Percentiles rank a stretch among this genome's conserved stretches.
Evolutionary conservation across 176 grass and related monocot species (phyloP).

Genomic region (Saccharum officinarum): DNA sequence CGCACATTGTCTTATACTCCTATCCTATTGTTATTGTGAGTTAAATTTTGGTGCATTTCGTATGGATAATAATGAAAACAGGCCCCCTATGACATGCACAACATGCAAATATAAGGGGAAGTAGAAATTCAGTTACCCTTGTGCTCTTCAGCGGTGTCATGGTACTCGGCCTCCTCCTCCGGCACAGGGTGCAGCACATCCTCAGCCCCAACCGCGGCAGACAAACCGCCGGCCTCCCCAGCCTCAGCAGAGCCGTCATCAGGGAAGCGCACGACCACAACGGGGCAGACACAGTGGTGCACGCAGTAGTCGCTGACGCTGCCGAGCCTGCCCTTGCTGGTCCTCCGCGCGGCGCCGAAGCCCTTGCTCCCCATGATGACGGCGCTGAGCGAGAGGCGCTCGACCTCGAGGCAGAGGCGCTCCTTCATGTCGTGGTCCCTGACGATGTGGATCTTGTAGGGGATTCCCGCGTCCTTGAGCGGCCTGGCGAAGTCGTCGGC

Average conservation of each 20-base stretch:
- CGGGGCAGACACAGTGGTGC: constrained; percentile 70
- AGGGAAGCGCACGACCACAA: constrained; percentile 83
- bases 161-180: constrained; percentile 83
- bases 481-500: constrained; percentile 77
- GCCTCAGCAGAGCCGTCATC: constrained; percentile 44
- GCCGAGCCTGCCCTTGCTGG: constrained; percentile 77
- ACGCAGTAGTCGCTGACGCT: constrained; percentile 58
- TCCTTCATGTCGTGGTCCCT: constrained; percentile 99
- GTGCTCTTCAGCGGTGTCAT: constrained; percentile 72
- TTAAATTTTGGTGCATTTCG: neutral
- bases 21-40: neutral
- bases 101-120: neutral
- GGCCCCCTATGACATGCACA: neutral
- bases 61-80: neutral
- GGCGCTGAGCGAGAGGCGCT: constrained; percentile 82
- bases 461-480: constrained; percentile 68
- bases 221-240: neutral
- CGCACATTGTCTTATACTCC: too few relatives aligned
- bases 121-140: constrained; percentile 55
- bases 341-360: constrained; percentile 64
- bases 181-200: constrained; percentile 70
- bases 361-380: constrained; percentile 98
- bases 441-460: constrained; percentile 92
- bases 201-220: constrained; percentile 8
- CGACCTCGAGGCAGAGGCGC: constrained; percentile 97